Percentiles rank a stretch among this genome's conserved stretches.
Evolutionary conservation across 1,284 basidiomycete genomes (phyloP).

Genomic region (Ceratobasidium theobromae): DNA sequence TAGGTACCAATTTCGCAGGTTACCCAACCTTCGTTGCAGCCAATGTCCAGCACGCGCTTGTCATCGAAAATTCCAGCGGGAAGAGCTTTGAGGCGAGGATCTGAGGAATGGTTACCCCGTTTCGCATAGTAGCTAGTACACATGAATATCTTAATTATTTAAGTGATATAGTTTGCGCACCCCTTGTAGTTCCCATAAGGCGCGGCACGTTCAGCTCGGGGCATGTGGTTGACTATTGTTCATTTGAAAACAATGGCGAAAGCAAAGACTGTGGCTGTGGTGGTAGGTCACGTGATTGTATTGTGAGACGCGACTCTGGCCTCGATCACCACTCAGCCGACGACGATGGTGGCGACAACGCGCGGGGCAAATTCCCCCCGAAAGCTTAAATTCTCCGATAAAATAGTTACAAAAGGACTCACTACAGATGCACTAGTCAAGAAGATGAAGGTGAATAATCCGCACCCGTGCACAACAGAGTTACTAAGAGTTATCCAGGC

Average conservation of each 20-base stretch:
- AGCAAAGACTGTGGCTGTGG: not conserved
- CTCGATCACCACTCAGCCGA: slow-evolving; percentile 8
- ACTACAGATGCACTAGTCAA: slow-evolving; percentile 78
- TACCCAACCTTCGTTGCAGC: slow-evolving; percentile 81
- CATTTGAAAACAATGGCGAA: not conserved
- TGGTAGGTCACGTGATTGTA: slow-evolving; percentile 22
- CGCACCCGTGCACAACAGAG: no score
- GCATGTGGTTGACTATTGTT: slow-evolving; percentile 5
- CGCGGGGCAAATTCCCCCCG: slow-evolving; percentile 31
- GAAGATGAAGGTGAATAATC: slow-evolving; percentile 62
- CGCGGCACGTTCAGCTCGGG: slow-evolving; percentile 6
- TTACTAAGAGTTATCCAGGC: slow-evolving; percentile 42
- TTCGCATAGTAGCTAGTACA: slow-evolving; percentile 67
- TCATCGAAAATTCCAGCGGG: slow-evolving; percentile 55
- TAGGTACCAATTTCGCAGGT: slow-evolving; percentile 74
- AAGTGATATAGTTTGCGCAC: not conserved
- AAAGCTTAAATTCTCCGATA: slow-evolving; percentile 72
- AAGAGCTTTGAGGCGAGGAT: slow-evolving; percentile 62
- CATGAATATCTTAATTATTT: not conserved
- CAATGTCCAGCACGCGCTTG: slow-evolving; percentile 71
- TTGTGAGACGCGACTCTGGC: slow-evolving; percentile 30
- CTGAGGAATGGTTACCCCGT: slow-evolving; percentile 50
- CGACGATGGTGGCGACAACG: slow-evolving; percentile 28
- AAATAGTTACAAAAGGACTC: slow-evolving; percentile 68
- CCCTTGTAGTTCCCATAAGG: slow-evolving; percentile 22